Percentiles rank a stretch among this genome's conserved stretches.
phyloP scores from a whole-genome alignment of 495 filamentous ascomycete species.

The Lasiosphaeriaceae sp. region DNA sequence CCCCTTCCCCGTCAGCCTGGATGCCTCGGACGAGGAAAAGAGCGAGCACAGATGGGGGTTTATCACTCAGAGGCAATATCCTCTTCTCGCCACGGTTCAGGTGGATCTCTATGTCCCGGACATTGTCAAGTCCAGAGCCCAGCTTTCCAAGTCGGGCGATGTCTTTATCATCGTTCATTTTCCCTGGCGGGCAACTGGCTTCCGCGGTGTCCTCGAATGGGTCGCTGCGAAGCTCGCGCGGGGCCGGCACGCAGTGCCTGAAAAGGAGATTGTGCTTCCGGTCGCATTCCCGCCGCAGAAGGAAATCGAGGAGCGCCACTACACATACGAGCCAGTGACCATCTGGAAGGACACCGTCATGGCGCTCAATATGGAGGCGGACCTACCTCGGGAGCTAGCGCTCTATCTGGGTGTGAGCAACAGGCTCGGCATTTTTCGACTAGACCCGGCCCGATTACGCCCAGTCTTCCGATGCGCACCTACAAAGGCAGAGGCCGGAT shows the following conservation, averaged over 20 bases:
- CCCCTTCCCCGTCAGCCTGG: conserved; percentile 42
- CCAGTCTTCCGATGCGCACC: conserved; percentile 76
- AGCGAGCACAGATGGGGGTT: conserved; percentile 64
- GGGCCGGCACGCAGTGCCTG: conserved; percentile 38
- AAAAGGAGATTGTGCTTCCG: conserved; percentile 60
- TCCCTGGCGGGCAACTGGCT: conserved; percentile 48
- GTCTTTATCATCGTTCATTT: conserved; percentile 58
- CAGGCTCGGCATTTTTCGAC: conserved; percentile 66
- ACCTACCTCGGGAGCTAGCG: conserved; percentile 47
- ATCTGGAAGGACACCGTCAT: conserved; percentile 76
- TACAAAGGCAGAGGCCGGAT: conserved; percentile 60
- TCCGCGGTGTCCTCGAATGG: conserved; percentile 36
- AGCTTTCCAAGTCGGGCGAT: conserved; percentile 43
- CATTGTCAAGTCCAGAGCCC: conserved; percentile 43
- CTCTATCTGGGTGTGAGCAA: conserved; percentile 61
- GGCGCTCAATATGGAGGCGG: conserved; percentile 57
- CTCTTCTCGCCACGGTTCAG: conserved; percentile 65
- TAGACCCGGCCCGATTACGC: conserved; percentile 57
- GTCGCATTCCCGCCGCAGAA: conserved; percentile 55
- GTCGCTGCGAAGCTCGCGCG: conserved; percentile 43
- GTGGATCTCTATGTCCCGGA: conserved; percentile 82
- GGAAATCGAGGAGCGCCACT: conserved; percentile 51
- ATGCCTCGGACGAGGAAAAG: conserved; percentile 38
- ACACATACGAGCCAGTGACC: conserved; percentile 57
- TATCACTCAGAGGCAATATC: conserved; percentile 73